These are phyloP conservation scores for Cladosporium cucumerinum DNA, from an alignment of 2,329 filamentous ascomycete species.

Conservation along the genomic window DNA sequence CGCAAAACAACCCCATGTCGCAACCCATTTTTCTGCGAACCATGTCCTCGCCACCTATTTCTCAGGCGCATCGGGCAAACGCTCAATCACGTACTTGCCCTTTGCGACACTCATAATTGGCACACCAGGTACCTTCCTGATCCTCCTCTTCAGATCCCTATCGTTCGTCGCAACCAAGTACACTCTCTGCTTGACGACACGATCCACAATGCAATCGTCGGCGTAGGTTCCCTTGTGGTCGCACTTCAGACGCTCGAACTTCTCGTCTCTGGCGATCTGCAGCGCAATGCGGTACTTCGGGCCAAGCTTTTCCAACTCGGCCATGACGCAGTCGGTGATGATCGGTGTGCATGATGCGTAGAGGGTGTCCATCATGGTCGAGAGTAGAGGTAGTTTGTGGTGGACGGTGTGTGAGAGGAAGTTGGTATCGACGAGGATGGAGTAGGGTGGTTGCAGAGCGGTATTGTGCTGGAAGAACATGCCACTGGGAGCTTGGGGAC, in stretches of 20 bases:
- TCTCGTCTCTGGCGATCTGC: slow-evolving; percentile 80
- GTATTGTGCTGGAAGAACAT: slow-evolving; percentile 91
- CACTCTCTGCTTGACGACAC: slow-evolving; percentile 46
- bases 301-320: slow-evolving; percentile 84
- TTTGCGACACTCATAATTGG: slow-evolving; percentile 77
- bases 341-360: slow-evolving; percentile 88
- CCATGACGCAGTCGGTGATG: slow-evolving; percentile 79
- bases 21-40: neutral
- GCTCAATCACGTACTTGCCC: slow-evolving; percentile 92
- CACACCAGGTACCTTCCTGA: slow-evolving; percentile 77
- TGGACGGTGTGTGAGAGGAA: slow-evolving; percentile 89
- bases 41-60: slow-evolving; percentile 39
- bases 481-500: slow-evolving; percentile 41
- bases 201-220: slow-evolving; percentile 67
- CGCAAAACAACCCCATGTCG: neutral
- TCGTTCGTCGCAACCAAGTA: slow-evolving; percentile 58
- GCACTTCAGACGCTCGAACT: slow-evolving; percentile 81
- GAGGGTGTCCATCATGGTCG: slow-evolving; percentile 89
- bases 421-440: slow-evolving; percentile 79
- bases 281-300: slow-evolving; percentile 84
- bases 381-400: slow-evolving; percentile 81
- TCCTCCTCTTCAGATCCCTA: slow-evolving; percentile 74
- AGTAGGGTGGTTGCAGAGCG: slow-evolving; percentile 79
- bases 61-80: slow-evolving; percentile 78
- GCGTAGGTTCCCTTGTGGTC: slow-evolving; percentile 87